Evolutionary conservation across 2,329 filamentous ascomycete species (phyloP), one percentile per base, ranked within the genome.

Genomic region (Geosmithia putterillii): DNA sequence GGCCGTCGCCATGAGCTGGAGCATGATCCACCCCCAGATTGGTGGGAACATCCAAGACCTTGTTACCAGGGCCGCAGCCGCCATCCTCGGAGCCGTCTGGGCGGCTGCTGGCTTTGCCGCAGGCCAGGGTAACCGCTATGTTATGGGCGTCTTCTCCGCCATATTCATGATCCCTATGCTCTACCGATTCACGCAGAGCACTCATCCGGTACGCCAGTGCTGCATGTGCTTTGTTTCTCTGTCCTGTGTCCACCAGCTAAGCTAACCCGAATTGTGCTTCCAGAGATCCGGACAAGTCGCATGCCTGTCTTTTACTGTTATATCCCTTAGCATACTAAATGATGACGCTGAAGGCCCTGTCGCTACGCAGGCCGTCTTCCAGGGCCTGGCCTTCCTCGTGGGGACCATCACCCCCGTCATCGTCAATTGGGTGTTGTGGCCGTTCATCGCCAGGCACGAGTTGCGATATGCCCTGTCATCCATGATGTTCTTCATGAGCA

Each of bases 121-220:
- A 12, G 66, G 64, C 3, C 49, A 67, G 37, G 73, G 73, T 7
- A 76, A 70, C 49, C 71, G 71, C 0, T 75, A 69, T 50, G 65
- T 77, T 2, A 67, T 76, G 55, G 72, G 68, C 4, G 66, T 64
- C 0, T 77, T 79, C 54, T 68, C 73, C 14, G 61, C 64, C 3
- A 59, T 77, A 6, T 79, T 69, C 50, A 75, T 78, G 70, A 50
- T 73, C n/a, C 75, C 74, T 1, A 76, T 76, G 73, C 58, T 76
- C 10, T 74, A 75, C 46, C 64, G 73, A 22, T 75, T 67, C 46
- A 72, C 71, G 0, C 70, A 72, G 45, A 75, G 71, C 50, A 57
- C 63, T 8, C 73, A 77, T 53, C 70, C 72, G 28, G 67, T 70
- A 61, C 52, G 62, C 39, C 10, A 17, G 19, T 15, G 25, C 32